These are phyloP conservation scores for Talaromyces sp. DNA, from an alignment of 2,329 filamentous ascomycete genomes.

Conservation along the genomic window DNA sequence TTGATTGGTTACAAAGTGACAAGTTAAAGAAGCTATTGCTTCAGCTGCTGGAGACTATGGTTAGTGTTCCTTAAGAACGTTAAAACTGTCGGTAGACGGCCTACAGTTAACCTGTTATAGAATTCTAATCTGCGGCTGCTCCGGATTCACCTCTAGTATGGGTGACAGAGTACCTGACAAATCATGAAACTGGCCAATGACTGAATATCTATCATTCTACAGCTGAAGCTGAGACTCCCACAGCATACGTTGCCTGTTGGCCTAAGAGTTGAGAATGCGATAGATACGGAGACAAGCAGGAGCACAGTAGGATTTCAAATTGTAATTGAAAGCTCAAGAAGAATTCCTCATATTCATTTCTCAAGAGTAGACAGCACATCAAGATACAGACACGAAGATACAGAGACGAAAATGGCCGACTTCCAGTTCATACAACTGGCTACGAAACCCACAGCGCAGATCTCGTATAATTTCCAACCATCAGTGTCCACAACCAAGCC, in stretches of 20 bases:
- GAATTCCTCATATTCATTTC: background rate
- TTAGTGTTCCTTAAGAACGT: too few species aligned
- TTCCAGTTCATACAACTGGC: slow-evolving; percentile 16
- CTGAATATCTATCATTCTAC: background rate
- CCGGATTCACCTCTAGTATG: background rate
- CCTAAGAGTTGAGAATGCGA: background rate
- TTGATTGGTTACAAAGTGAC: background rate
- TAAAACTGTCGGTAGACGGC: too few species aligned
- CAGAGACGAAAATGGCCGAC: slow-evolving; percentile 15
- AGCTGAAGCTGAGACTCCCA: background rate
- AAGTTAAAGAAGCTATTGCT: background rate
- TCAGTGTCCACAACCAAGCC: slow-evolving; percentile 11
- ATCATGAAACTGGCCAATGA: background rate
- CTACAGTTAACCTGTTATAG: background rate
- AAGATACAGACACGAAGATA: background rate
- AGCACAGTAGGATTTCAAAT: background rate
- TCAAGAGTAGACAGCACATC: background rate
- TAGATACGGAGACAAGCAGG: background rate
- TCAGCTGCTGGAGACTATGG: background rate
- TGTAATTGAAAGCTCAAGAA: background rate
- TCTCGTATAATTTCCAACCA: slow-evolving; percentile 19
- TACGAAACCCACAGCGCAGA: slow-evolving; percentile 19
- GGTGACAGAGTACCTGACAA: background rate
- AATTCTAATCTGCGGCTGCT: background rate
- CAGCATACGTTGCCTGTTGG: background rate